A percentile compares a stretch with the other conserved stretches of the same genome.
phyloP scores from a whole-genome alignment of 306 rosid genomes.

The Inga oerstediana region DNA sequence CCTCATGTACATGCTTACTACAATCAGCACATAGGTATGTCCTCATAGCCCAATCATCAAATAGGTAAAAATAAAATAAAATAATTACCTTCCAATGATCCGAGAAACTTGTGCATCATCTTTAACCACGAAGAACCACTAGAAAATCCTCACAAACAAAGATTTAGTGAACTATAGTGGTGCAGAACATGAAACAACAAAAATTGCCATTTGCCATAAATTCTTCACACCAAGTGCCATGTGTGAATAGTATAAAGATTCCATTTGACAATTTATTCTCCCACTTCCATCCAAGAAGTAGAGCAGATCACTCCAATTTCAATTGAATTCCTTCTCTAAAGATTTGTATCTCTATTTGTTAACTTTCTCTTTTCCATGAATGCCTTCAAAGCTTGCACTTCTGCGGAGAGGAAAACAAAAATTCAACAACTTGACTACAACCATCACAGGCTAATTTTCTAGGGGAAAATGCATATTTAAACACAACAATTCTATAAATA shows the following conservation, averaged over 20 bases:
- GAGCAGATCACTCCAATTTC: slow-evolving; percentile 2
- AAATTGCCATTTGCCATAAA: neutral
- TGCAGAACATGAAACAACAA: neutral
- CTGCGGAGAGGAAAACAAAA: slow-evolving; percentile 31
- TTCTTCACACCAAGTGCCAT: neutral
- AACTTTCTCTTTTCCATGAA: slow-evolving; percentile 65
- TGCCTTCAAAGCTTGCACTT: slow-evolving; percentile 77
- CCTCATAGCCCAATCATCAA: too few relatives aligned
- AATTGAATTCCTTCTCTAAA: slow-evolving; percentile 8
- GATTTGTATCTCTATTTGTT: slow-evolving; percentile 30
- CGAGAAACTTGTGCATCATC: too few relatives aligned
- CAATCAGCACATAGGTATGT: too few relatives aligned
- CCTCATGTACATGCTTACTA: too few relatives aligned
- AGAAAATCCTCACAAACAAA: too few relatives aligned
- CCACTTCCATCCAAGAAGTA: slow-evolving; percentile 20
- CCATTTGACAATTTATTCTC: slow-evolving; percentile 7
- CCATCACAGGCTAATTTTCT: neutral
- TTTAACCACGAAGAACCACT: too few relatives aligned
- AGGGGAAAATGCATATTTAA: neutral
- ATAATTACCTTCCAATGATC: too few relatives aligned
- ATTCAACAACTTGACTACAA: neutral
- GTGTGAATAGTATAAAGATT: neutral
- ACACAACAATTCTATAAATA: neutral
- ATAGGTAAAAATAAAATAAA: too few relatives aligned
- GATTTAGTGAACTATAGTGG: neutral